Evolutionary conservation across 257 asterid genomes (phyloP).

Genomic region (Ajuga chamaepitys): DNA sequence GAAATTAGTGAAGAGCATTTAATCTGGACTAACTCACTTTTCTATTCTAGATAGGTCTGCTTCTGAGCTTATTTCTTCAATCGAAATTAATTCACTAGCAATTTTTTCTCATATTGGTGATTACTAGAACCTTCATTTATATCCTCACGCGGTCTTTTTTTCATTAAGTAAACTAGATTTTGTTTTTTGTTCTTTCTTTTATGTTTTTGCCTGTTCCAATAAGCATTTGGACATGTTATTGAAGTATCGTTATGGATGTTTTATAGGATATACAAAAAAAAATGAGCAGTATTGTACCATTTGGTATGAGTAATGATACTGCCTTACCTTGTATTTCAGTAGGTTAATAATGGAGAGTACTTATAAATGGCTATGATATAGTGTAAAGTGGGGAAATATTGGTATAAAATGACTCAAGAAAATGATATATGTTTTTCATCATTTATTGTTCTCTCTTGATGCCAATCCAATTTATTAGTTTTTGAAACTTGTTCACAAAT

Average conservation of each 20-base stretch:
- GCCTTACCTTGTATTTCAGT: too few relatives aligned
- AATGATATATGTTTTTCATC: too few relatives aligned
- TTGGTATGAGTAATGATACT: slow-evolving; percentile 71
- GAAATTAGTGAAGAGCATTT: background rate
- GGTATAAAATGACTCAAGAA: too few relatives aligned
- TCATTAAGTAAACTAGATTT: background rate
- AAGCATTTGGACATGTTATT: background rate
- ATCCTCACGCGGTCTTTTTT: background rate
- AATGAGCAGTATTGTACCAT: slow-evolving; percentile 77
- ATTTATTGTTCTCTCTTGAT: too few relatives aligned
- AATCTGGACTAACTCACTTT: background rate
- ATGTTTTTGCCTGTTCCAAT: background rate
- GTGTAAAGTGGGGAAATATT: too few relatives aligned
- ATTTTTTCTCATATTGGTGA: background rate
- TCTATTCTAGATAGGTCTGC: background rate
- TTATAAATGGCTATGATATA: too few relatives aligned
- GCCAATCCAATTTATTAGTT: too few relatives aligned
- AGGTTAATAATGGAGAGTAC: too few relatives aligned
- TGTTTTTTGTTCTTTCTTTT: too few relatives aligned
- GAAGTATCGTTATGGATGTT: background rate
- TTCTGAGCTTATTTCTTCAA: background rate
- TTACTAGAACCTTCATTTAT: background rate
- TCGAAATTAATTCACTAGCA: background rate
- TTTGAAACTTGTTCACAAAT: too few relatives aligned
- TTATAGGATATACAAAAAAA: slow-evolving; percentile 80